Conservation (phyloP, 768 basidiomycete species). For the Leccinum disarticulatum region DNA sequence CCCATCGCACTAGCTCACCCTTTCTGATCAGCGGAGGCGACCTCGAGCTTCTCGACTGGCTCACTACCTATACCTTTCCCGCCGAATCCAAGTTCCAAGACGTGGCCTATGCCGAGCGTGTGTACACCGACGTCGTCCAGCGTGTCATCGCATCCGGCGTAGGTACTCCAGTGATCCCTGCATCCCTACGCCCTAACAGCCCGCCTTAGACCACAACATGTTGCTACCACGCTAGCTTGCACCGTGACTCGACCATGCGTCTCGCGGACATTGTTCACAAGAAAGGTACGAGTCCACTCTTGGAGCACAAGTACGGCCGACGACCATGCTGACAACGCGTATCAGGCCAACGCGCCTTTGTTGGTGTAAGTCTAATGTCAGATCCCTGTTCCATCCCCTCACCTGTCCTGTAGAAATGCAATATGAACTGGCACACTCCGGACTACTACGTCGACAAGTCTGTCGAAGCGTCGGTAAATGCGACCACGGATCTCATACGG, state of each 20-base stretch:
- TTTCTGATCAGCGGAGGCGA: conserved; percentile 64
- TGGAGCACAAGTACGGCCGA: not conserved
- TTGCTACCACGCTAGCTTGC: conserved; percentile 86
- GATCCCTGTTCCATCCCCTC: conserved; percentile 1
- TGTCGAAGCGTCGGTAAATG: conserved; percentile 52
- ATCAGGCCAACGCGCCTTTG: conserved; percentile 80
- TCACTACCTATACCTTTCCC: conserved; percentile 82
- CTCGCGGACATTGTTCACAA: conserved; percentile 73
- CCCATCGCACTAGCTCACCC: conserved; percentile 2
- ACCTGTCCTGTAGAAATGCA: conserved; percentile 32
- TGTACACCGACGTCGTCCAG: conserved; percentile 72
- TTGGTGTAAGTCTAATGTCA: conserved; percentile 58
- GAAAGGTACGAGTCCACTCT: conserved; percentile 41
- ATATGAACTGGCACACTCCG: conserved; percentile 61
- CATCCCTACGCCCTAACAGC: conserved; percentile 6
- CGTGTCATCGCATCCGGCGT: conserved; percentile 76
- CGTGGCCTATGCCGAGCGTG: conserved; percentile 60
- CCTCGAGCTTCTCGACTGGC: conserved; percentile 88
- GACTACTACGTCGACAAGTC: conserved; percentile 69
- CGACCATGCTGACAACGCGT: not conserved
- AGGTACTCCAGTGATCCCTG: conserved; percentile 29
- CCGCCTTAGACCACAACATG: conserved; percentile 78
- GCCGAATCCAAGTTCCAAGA: conserved; percentile 78
- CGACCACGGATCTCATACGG: conserved; percentile 63
- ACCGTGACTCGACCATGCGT: conserved; percentile 75